Evolutionary conservation across 2,329 filamentous ascomycete species (phyloP), one percentile per base, ranked within the genome.

Genomic region (Alternaria dauci): DNA sequence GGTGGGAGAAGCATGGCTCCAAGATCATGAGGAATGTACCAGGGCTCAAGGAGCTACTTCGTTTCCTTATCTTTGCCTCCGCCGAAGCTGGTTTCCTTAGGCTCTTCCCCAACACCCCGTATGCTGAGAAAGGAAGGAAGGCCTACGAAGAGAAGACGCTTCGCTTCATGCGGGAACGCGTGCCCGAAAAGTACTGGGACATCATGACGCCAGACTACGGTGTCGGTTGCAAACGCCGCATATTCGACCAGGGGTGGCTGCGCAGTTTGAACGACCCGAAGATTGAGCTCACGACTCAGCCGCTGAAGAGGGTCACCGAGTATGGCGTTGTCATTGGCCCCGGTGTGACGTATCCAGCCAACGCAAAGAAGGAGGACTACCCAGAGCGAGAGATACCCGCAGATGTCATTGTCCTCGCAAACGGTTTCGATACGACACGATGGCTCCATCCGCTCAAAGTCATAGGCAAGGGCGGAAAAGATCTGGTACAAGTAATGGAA

Each of bases 181-280:
- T 85, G 0, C 88, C 88, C 0, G 77, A 83, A 51, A 85, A 88
- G 73, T 90, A 89, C 60, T 85, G 87, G 62, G 84, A 87, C 30
- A 81, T 88, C 7, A 72, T 90, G 36, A 86, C 87, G 0, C 88
- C 88, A 0, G 83, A 89, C 51, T 90, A 88, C 58, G 81, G 83
- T 44, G 75, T 89, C 14, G 87, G 87, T 1, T 90, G 88, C 77
- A 90, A 89, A 76, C 79, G 88, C n/a, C 81, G 87, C 14, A 84
- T 90, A 55, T 85, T 85, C 54, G 87, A 89, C 59, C 80, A 82
- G 2, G 80, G 80, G 1, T 90, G 89, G 79, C 81, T 87, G 20
- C 67, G 79, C 14, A 79, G 81, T 41, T 75, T 91, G 38, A 79
- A 87, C 38, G 75, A 83, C 4, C 75, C 82, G 0, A 87, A 87